phyloP scores from a whole-genome alignment of 148 eudicot species.

The Drosera capensis region DNA sequence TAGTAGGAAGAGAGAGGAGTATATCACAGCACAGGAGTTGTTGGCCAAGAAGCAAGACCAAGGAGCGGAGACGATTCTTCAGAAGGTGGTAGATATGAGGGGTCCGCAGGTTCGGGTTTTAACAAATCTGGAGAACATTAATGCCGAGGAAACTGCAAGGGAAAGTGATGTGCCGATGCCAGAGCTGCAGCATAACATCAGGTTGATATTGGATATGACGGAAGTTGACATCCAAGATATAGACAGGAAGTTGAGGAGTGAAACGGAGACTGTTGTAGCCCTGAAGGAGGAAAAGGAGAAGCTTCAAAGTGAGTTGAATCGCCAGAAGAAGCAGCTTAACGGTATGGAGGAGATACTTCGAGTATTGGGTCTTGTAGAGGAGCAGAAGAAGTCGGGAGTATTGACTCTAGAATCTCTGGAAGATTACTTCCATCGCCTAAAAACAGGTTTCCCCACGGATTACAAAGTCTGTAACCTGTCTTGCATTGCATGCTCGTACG shows the following conservation, averaged over 20 bases:
- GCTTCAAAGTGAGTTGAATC: constrained; percentile 34
- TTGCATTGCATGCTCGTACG: constrained; percentile 60
- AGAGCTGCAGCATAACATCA: constrained; percentile 67
- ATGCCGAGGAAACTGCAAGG: constrained; percentile 66
- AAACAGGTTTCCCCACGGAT: constrained; percentile 39
- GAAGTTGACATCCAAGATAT: constrained; percentile 65
- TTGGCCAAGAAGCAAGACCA: constrained; percentile 64
- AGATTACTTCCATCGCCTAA: constrained; percentile 36
- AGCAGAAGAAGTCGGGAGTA: constrained; percentile 35
- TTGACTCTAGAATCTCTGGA: constrained; percentile 59
- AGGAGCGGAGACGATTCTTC: constrained; percentile 39
- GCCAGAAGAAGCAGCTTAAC: constrained; percentile 51
- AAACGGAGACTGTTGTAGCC: constrained; percentile 54
- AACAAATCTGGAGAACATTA: constrained; percentile 65
- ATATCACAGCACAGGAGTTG: constrained; percentile 69
- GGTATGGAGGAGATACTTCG: constrained; percentile 38
- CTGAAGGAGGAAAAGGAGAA: constrained; percentile 76
- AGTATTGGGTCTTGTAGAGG: constrained; percentile 32
- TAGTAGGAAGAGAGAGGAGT: constrained; percentile 39
- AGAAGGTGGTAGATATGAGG: constrained; percentile 81
- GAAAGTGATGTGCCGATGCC: constrained; percentile 82
- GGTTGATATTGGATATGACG: constrained; percentile 48
- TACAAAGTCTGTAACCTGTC: constrained; percentile 69
- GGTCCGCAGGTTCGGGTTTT: constrained; percentile 84
- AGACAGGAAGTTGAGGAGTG: constrained; percentile 63